Percentiles rank a stretch among this genome's conserved stretches.
Evolutionary conservation across 169 alveolate species (phyloP).

Genomic region (Plasmodium reichenowi): DNA sequence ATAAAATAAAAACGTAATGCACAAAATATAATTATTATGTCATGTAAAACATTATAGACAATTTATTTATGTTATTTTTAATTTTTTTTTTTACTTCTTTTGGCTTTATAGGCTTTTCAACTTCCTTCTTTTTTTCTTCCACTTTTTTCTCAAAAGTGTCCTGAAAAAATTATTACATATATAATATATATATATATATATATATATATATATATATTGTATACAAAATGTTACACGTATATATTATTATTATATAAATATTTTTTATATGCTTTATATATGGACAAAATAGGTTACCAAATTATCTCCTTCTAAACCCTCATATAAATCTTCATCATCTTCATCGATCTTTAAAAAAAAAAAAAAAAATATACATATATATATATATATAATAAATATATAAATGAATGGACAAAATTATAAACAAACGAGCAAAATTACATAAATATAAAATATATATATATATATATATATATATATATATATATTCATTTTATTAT

Average conservation of each 20-base stretch:
- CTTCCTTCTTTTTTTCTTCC: constrained; percentile 70
- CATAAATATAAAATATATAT: too few species aligned
- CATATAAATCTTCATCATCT: constrained; percentile 75
- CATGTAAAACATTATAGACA: background rate
- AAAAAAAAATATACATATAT: background rate
- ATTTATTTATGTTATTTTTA: too few species aligned
- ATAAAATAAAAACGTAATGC: background rate
- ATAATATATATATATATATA: background rate
- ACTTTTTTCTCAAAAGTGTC: constrained; percentile 42
- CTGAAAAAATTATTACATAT: constrained; percentile 4
- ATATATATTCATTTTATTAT: too few species aligned
- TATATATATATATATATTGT: too few species aligned
- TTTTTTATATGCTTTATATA: background rate
- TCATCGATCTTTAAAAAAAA: constrained; percentile 68
- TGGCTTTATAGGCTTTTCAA: constrained; percentile 37
- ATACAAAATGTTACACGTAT: too few species aligned
- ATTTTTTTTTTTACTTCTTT: constrained; percentile 38
- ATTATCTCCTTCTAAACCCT: constrained; percentile 72
- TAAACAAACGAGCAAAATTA: too few species aligned
- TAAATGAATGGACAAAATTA: too few species aligned
- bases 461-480: too few species aligned
- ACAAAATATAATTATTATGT: background rate
- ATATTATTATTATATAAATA: too few species aligned
- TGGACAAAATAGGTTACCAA: constrained; percentile 21
- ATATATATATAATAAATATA: too few species aligned